Evolutionary conservation across 1,284 basidiomycete species (phyloP).

Genomic region (Heliocybe sulcata): DNA sequence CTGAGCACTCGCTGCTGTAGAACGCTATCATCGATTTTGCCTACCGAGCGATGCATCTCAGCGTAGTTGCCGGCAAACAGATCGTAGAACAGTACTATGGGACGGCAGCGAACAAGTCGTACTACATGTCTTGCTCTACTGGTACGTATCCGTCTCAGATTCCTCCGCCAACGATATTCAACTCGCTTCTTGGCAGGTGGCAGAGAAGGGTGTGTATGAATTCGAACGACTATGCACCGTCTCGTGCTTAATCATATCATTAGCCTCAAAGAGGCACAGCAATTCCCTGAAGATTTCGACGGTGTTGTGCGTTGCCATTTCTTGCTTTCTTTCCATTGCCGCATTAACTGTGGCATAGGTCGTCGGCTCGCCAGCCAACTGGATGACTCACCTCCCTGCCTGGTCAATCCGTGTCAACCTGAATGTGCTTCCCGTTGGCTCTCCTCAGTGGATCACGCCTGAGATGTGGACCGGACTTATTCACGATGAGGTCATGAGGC

Average conservation of each 20-base stretch:
- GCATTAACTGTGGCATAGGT: constrained; percentile 11
- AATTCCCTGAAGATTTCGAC: constrained; percentile 22
- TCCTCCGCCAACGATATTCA: too few species aligned
- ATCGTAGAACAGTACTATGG: constrained; percentile 19
- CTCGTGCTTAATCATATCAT: background rate
- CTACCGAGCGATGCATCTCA: constrained; percentile 20
- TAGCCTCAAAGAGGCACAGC: constrained; percentile 19
- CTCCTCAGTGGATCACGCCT: constrained; percentile 14
- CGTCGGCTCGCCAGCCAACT: constrained; percentile 19
- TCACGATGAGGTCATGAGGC: constrained; percentile 18
- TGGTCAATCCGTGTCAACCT: constrained; percentile 17
- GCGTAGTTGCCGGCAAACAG: constrained; percentile 18
- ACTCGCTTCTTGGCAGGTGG: constrained; percentile 15
- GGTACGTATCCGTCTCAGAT: too few species aligned
- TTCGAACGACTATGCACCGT: too few species aligned
- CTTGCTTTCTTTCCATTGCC: background rate
- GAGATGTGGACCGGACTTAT: constrained; percentile 17
- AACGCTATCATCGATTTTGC: constrained; percentile 22
- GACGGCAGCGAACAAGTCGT: constrained; percentile 15
- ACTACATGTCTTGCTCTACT: constrained; percentile 23
- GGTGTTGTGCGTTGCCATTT: constrained; percentile 15
- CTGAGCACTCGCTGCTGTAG: constrained; percentile 8
- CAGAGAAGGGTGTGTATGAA: constrained; percentile 18
- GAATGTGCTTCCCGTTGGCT: constrained; percentile 13
- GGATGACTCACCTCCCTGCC: constrained; percentile 17